These are phyloP conservation scores for Camelina neglecta DNA, from an alignment of 345 rosid species.

Conservation along the genomic window DNA sequence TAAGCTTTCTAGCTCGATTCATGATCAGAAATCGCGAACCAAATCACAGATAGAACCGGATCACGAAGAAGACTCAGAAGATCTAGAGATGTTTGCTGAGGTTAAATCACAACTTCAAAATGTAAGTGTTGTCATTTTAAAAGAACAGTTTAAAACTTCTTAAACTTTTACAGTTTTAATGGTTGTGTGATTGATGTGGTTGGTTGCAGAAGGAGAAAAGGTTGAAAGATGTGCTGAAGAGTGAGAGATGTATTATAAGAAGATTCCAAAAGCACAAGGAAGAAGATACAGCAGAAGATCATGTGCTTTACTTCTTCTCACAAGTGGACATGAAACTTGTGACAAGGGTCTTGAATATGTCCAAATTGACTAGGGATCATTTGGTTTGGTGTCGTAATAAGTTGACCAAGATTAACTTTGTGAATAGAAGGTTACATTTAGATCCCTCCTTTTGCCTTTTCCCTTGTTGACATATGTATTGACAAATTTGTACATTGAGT, in stretches of 20 bases:
- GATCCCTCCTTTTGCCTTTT: conserved; percentile 80
- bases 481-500: conserved; percentile 12
- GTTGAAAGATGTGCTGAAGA: conserved; percentile 66
- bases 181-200: neutral
- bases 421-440: conserved; percentile 66
- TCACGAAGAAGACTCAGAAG: conserved; percentile 58
- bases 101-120: conserved; percentile 63
- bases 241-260: conserved; percentile 60
- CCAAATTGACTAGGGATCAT: conserved; percentile 74
- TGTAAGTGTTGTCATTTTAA: conserved; percentile 43
- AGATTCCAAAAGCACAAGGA: conserved; percentile 61
- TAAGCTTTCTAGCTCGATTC: conserved; percentile 52
- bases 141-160: too few species aligned
- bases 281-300: conserved; percentile 49
- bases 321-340: conserved; percentile 91
- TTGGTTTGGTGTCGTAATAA: conserved; percentile 79
- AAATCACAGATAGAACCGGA: conserved; percentile 65
- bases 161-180: too few species aligned
- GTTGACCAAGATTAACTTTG: conserved; percentile 66
- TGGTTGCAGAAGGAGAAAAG: conserved; percentile 70
- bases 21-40: conserved; percentile 49
- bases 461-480: conserved; percentile 54
- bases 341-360: conserved; percentile 82
- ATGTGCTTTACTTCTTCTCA: conserved; percentile 78
- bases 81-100: conserved; percentile 51